These are phyloP conservation scores for Penicillium sp. DNA, from an alignment of 2,329 filamentous ascomycete species.

Conservation along the genomic window DNA sequence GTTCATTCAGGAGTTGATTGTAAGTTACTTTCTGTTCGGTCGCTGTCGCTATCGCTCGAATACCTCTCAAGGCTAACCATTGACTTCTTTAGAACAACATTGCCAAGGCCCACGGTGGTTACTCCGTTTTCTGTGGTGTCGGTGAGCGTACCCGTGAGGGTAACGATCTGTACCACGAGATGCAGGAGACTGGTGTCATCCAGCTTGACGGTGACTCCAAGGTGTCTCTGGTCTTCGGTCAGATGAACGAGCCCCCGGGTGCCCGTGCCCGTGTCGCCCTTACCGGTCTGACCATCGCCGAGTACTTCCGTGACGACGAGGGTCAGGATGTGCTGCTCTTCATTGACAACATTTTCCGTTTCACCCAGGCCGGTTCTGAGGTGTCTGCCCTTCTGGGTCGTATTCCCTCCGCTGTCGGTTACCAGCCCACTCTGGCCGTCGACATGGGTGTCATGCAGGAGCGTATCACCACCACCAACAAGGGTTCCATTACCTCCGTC, in stretches of 20 bases:
- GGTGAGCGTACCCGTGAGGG: constrained; percentile 99
- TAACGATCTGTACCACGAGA: constrained; percentile 99
- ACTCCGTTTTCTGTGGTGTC: constrained; percentile 99
- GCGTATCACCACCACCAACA: constrained; percentile 98
- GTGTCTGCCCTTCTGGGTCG: constrained; percentile 98
- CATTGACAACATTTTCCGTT: constrained; percentile 99
- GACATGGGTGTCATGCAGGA: constrained; percentile 99
- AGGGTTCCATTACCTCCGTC: constrained; percentile 99
- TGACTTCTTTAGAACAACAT: constrained; percentile 76
- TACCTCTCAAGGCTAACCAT: background rate
- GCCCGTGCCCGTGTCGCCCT: constrained; percentile 99
- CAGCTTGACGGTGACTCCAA: constrained; percentile 99
- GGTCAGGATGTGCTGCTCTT: constrained; percentile 98
- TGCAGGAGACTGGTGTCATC: constrained; percentile 99
- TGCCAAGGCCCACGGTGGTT: constrained; percentile 99
- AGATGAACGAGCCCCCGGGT: constrained; percentile 99
- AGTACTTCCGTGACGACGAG: constrained; percentile 75
- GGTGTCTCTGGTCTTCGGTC: constrained; percentile 98
- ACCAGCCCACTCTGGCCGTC: constrained; percentile 96
- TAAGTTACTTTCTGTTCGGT: constrained; percentile 38
- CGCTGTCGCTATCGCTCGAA: background rate
- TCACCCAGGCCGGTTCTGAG: constrained; percentile 99
- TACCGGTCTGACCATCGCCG: constrained; percentile 65
- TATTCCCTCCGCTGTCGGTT: constrained; percentile 99
- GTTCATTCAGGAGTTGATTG: constrained; percentile 99